Evolutionary conservation across 2,329 filamentous ascomycete species (phyloP).

Genomic region (Pyrenochaeta sp.): DNA sequence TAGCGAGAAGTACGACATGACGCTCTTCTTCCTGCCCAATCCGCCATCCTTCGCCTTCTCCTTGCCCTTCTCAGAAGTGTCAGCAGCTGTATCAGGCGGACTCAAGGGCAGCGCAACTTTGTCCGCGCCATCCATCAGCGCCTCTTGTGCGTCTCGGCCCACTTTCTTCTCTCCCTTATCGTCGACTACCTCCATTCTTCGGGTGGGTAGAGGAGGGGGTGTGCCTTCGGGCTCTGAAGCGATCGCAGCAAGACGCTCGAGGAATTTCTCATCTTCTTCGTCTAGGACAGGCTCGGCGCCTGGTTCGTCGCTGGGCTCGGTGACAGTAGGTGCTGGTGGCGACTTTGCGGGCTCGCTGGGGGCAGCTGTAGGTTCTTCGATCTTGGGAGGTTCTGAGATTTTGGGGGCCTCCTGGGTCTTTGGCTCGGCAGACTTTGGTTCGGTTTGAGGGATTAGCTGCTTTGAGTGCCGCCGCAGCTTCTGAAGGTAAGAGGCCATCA

Average conservation of each 20-base stretch:
- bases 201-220: constrained; percentile 53
- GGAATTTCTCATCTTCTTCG: constrained; percentile 68
- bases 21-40: constrained; percentile 50
- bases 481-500: constrained; percentile 44
- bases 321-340: constrained; percentile 31
- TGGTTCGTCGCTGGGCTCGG: constrained; percentile 38
- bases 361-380: constrained; percentile 25
- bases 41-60: constrained; percentile 40
- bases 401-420: constrained; percentile 23
- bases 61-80: constrained; percentile 37
- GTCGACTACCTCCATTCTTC: constrained; percentile 44
- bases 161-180: constrained; percentile 44
- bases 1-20: constrained; percentile 45
- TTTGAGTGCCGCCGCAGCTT: constrained; percentile 46
- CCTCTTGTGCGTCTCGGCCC: constrained; percentile 56
- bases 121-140: constrained; percentile 56
- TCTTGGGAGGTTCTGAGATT: constrained; percentile 17
- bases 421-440: constrained; percentile 15
- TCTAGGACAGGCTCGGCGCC: constrained; percentile 59
- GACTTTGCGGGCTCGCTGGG: constrained; percentile 31
- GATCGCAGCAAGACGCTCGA: constrained; percentile 60
- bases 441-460: constrained; percentile 30
- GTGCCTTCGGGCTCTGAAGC: constrained; percentile 50
- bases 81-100: constrained; percentile 48
- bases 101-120: constrained; percentile 61